Conservation (phyloP, 768 basidiomycete genomes). For the Leccinum variicolor region DNA sequence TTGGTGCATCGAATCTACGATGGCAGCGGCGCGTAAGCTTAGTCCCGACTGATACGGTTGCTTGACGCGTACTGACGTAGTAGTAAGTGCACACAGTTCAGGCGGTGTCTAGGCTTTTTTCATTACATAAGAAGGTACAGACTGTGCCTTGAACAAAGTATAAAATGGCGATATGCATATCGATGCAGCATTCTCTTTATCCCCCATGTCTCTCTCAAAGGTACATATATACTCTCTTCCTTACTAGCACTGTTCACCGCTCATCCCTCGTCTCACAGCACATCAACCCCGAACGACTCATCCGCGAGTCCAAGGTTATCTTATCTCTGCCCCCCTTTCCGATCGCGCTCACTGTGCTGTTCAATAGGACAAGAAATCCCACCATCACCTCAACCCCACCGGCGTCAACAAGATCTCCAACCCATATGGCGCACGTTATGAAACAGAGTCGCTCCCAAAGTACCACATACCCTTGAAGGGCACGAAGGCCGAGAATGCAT, state of each 20-base stretch:
- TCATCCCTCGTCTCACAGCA: constrained; percentile 38
- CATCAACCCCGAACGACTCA: constrained; percentile 63
- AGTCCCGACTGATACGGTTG: neutral
- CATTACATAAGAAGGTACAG: too few relatives aligned
- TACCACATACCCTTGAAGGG: constrained; percentile 64
- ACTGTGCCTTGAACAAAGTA: neutral
- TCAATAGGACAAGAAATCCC: constrained; percentile 46
- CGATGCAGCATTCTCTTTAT: neutral
- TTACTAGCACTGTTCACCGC: neutral
- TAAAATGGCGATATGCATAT: neutral
- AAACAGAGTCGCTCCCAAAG: constrained; percentile 67
- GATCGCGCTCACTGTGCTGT: neutral
- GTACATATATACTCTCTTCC: constrained; percentile 24
- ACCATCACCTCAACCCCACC: constrained; percentile 35
- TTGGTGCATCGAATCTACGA: neutral
- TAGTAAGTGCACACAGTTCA: too few relatives aligned
- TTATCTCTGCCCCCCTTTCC: constrained; percentile 4
- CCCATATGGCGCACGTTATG: constrained; percentile 62
- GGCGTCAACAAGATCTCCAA: constrained; percentile 35
- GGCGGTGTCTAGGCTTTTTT: too few relatives aligned
- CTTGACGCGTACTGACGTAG: neutral
- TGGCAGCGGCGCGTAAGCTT: too few relatives aligned
- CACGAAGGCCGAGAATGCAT: constrained; percentile 45
- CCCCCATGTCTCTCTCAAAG: constrained; percentile 57
- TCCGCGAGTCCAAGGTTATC: constrained; percentile 51